A percentile compares a stretch with the other conserved stretches of the same genome.
These are phyloP conservation scores for Magnusiomyces fungicola DNA, from an alignment of 1,139 yeast genomes.

Conservation along the genomic window DNA sequence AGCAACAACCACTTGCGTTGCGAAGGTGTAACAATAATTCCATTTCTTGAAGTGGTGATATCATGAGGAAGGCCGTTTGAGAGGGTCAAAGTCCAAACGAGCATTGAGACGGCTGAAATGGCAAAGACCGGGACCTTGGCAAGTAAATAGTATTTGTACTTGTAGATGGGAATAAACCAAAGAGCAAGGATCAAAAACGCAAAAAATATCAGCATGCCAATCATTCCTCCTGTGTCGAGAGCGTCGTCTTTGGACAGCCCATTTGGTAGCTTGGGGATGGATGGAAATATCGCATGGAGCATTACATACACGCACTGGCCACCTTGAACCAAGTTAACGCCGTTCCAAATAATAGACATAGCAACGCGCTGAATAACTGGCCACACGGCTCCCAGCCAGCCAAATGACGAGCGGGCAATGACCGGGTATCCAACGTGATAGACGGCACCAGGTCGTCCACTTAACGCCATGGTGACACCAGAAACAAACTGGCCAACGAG, in stretches of 20 bases:
- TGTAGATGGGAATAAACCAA: slow-evolving; percentile 59
- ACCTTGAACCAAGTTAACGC: slow-evolving; percentile 72
- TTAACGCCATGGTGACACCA: slow-evolving; percentile 53
- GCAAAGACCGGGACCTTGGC: slow-evolving; percentile 63
- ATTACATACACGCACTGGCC: slow-evolving; percentile 68
- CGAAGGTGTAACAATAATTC: slow-evolving; percentile 35
- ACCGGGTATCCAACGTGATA: slow-evolving; percentile 79
- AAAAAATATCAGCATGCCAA: slow-evolving; percentile 67
- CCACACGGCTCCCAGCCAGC: slow-evolving; percentile 73
- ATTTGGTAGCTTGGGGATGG: slow-evolving; percentile 47
- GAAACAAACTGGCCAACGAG: slow-evolving; percentile 50
- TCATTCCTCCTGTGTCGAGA: slow-evolving; percentile 53
- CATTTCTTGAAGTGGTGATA: neutral
- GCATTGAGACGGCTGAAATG: slow-evolving; percentile 63
- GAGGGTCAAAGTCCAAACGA: slow-evolving; percentile 63
- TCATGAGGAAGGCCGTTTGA: slow-evolving; percentile 44
- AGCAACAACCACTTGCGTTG: slow-evolving; percentile 67
- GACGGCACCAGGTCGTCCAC: slow-evolving; percentile 64
- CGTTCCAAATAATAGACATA: slow-evolving; percentile 77
- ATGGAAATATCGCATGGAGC: slow-evolving; percentile 61
- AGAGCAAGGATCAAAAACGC: slow-evolving; percentile 60
- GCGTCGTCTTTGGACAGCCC: slow-evolving; percentile 41
- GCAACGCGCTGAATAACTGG: slow-evolving; percentile 73
- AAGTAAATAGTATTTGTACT: slow-evolving; percentile 64
- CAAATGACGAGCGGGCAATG: slow-evolving; percentile 64